Evolutionary conservation across 352 stramenopile genomes (phyloP), one percentile per base, ranked within the genome.

Genomic region (Globisporangium abappressorium): DNA sequence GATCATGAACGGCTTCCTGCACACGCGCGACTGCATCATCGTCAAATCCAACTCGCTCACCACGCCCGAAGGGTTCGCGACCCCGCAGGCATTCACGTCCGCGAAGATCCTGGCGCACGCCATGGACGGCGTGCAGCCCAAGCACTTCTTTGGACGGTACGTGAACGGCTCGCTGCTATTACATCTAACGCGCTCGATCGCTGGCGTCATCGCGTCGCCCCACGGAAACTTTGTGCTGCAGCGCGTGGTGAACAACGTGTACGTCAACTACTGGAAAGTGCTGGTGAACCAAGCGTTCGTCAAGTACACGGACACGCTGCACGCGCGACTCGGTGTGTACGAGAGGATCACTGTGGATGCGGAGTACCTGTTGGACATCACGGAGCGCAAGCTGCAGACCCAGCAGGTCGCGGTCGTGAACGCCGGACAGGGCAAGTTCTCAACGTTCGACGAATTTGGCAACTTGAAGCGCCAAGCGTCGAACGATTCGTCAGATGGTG

Each of bases 401-500:
- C 70, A 87, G 51, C 76, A 87, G 15, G 62, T 79, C 0, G 72
- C 78, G 30, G 74, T 85, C 33, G 82, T 89, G 62, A 80, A 89
- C 53, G 81, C 78, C 58, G 80, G 82, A 5, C 80, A 90, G 30
- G 80, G 79, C 57, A 80, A 83, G 26, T 89, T 83, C 65, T 91
- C 85, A 5, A 75, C 75, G 22, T 93, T 93, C 49, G 85, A 93
- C 65, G 85, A 93, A 72, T 93, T 91, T 68, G 85, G 85, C 11
- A 93, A 93, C 64, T 75, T 93, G 43, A 92, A 90, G 68, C 81
- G 82, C 56, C 71, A 88, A 24, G 28, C 72, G 33, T 57, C 73
- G 56, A 56, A 60, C 9, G 67, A 72, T 43, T 55, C 30, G 18
- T 11, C 49, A 28, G 56, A 61, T 18, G 46, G 66, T 71, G 9